Base-by-base conservation (phyloP, 768 basidiomycete species). In the Mrakia frigida region DNA sequence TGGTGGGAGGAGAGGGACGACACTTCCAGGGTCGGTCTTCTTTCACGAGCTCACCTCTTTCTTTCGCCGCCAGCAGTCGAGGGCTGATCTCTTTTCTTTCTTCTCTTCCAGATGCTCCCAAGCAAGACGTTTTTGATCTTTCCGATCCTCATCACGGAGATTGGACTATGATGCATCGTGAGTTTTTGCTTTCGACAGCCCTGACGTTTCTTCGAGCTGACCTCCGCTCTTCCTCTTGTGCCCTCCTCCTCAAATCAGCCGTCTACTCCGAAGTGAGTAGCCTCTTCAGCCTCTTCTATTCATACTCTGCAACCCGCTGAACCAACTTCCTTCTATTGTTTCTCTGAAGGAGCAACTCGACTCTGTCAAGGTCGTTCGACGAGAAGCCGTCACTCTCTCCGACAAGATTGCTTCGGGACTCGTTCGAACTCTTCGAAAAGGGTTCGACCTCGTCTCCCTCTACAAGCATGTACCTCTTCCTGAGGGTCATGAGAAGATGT, bases 381-480 rank as follows among this genome's bases (percentile, higher is more conserved):
- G 86, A 53, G 86, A 89, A 25, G 86, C 90, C 13, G 87, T 87
- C 80, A 90, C 89, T 0, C 41, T 91, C 0, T 84, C 88, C 16
- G 96, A 99, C 83, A 91, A 89, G 82, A 37, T 92, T 70, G 93
- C 93, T 0, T 85, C 84, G 75, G 84, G 85, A 3, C 84, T 94
- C 41, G 92, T 93, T 39, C 87, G 82, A 75, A 68, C 90, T 4
- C 79, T 70, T 76, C 71, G 80, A 81, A 86, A 83, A 81, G 86
- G 87, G 7, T 98, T 96, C 82, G 96, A 98, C 82, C 76, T 92
- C 56, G 89, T 91, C 23, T 63, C 59, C 31, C n/a, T 43, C n/a
- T 77, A 77, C 75, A 72, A 50, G n/a, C 75, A 77, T 39, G 60
- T 63, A 1, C 70, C 75, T 11, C 46, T 77, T 7, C 77, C 77